phyloP scores from a whole-genome alignment of 2,329 filamentous ascomycete genomes.

The Curvularia lunata region DNA sequence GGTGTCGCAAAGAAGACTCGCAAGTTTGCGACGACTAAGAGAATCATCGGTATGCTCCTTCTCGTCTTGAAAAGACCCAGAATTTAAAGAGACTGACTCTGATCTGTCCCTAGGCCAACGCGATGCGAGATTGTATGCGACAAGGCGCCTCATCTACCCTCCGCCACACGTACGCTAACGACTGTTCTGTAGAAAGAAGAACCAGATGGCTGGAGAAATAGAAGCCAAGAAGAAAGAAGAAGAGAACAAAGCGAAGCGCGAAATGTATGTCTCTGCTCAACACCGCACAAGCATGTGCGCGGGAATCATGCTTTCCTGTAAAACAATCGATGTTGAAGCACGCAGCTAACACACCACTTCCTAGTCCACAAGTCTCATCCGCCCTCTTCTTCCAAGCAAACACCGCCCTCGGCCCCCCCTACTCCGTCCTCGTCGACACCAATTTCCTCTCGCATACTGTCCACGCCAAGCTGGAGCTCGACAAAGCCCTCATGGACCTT shows the following conservation, averaged over 20 bases:
- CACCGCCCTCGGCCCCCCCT: constrained; percentile 82
- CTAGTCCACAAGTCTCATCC: constrained; percentile 76
- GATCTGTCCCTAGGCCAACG: constrained; percentile 56
- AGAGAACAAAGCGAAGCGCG: constrained; percentile 70
- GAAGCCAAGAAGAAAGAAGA: constrained; percentile 64
- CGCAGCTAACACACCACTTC: constrained; percentile 15
- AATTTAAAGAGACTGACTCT: constrained; percentile 9
- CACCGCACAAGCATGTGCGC: background rate
- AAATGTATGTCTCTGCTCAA: constrained; percentile 61
- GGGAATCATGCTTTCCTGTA: background rate
- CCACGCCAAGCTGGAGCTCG: constrained; percentile 84
- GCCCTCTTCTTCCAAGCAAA: constrained; percentile 63
- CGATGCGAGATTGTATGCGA: constrained; percentile 70
- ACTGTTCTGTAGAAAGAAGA: constrained; percentile 65
- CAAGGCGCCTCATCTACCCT: constrained; percentile 23
- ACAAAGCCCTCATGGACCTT: constrained; percentile 91
- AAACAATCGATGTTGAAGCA: background rate
- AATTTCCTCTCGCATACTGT: constrained; percentile 71
- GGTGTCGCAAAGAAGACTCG: constrained; percentile 87
- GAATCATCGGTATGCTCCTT: constrained; percentile 68
- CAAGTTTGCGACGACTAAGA: constrained; percentile 86
- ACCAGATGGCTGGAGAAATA: constrained; percentile 69
- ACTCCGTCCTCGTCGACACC: constrained; percentile 66
- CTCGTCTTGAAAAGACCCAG: background rate
- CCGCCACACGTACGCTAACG: constrained; percentile 16